These are phyloP conservation scores for Cercospora canescens DNA, from an alignment of 2,329 filamentous ascomycete species.

Conservation along the genomic window DNA sequence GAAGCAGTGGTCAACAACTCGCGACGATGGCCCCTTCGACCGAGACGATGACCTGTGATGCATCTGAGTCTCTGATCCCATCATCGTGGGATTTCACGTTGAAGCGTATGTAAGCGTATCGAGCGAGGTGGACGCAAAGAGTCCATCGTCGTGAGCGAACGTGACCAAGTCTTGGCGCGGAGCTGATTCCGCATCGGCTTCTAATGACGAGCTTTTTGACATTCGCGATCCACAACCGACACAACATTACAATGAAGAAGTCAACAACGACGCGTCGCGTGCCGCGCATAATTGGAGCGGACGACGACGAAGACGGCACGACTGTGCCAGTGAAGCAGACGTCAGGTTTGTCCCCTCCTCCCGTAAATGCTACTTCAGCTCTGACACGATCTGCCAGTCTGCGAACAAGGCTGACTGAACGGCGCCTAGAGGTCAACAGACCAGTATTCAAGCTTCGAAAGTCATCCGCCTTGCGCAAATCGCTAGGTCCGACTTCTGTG, in stretches of 20 bases:
- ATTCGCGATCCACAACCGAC: background rate
- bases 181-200: background rate
- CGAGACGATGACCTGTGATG: too few relatives aligned
- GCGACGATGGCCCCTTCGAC: too few relatives aligned
- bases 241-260: conserved; percentile 53
- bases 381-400: conserved; percentile 27
- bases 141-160: background rate
- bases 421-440: conserved; percentile 55
- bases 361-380: conserved; percentile 3
- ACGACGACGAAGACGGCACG: conserved; percentile 58
- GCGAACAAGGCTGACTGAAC: conserved; percentile 42
- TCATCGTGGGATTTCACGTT: background rate
- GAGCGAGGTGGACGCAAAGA: too few relatives aligned
- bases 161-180: background rate
- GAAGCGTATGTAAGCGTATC: background rate
- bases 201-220: conserved; percentile 6
- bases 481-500: conserved; percentile 66
- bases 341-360: conserved; percentile 27
- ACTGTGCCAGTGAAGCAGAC: conserved; percentile 23
- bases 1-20: too few relatives aligned
- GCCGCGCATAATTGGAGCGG: conserved; percentile 73
- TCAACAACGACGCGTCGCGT: conserved; percentile 61
- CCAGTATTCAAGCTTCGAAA: conserved; percentile 61
- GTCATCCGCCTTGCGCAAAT: conserved; percentile 73
- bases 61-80: background rate